phyloP scores from a whole-genome alignment of 352 stramenopile genomes.

The Phytophthora kernoviae region DNA sequence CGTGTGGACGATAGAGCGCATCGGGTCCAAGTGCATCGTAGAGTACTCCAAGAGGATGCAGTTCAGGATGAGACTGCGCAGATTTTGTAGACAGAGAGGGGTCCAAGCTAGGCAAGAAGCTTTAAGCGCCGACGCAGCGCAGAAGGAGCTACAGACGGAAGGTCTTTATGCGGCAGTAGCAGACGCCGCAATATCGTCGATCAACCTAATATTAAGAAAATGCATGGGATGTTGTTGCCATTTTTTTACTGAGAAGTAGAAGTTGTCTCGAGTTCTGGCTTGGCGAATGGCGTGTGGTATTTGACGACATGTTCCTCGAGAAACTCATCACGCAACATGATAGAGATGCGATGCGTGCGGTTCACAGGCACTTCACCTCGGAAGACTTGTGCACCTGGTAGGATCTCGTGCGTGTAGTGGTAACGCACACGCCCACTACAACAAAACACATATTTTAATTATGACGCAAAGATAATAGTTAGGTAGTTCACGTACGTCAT shows the following conservation, averaged over 20 bases:
- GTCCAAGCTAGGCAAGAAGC: background rate
- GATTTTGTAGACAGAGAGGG: background rate
- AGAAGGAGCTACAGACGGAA: slow-evolving; percentile 14
- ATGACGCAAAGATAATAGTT: background rate
- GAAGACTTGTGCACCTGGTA: slow-evolving; percentile 69
- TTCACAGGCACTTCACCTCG: slow-evolving; percentile 54
- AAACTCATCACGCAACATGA: slow-evolving; percentile 82
- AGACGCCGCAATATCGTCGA: slow-evolving; percentile 25
- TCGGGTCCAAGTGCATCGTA: slow-evolving; percentile 5
- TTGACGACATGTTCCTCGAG: slow-evolving; percentile 43
- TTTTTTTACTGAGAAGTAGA: slow-evolving; percentile 20
- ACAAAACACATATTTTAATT: slow-evolving; percentile 2
- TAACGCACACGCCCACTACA: slow-evolving; percentile 74
- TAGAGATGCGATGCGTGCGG: slow-evolving; percentile 81
- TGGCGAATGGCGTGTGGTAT: slow-evolving; percentile 40
- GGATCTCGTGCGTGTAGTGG: slow-evolving; percentile 88
- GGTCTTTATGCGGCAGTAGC: slow-evolving; percentile 23
- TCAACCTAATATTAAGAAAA: slow-evolving; percentile 35
- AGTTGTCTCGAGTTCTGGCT: slow-evolving; percentile 9
- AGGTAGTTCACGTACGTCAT: slow-evolving; percentile 67
- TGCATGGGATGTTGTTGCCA: slow-evolving; percentile 22
- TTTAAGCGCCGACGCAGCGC: background rate
- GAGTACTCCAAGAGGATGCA: slow-evolving; percentile 11
- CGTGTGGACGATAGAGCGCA: slow-evolving; percentile 32
- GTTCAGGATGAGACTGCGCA: background rate